Base-by-base conservation (phyloP, 179 eudicot genomes). In the Monotropa hypopitys region DNA sequence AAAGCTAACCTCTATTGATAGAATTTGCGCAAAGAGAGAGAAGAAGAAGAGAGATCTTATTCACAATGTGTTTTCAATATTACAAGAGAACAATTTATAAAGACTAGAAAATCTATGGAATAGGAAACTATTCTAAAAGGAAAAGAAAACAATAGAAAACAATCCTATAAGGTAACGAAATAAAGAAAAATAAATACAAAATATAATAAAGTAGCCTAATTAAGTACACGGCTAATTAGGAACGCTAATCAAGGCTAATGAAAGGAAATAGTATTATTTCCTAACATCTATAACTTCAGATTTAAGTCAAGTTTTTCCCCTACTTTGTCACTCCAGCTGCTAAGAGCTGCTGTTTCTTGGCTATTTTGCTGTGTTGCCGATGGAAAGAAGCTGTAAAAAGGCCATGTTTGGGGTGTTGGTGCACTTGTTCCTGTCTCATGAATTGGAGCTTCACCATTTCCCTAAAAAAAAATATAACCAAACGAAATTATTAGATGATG, bases 261-360 rank as follows among this genome's bases (percentile, higher is more conserved):
- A n/a, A n/a, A n/a, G n/a, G n/a, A n/a, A n/a, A n/a, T n/a, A n/a
- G n/a, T n/a, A n/a, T n/a, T n/a, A n/a, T n/a, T n/a, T n/a, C n/a
- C n/a, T n/a, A n/a, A 57, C 20, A 50, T 46, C 45, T 74, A 92
- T 53, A 92, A 84, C 84, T 82, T 86, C 38, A 92, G 83, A 77
- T 80, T 81, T 26, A 92, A 93, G 88, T 92, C 93, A 81, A 92
- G 77, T 26, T 56, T 82, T 74, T 78, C 89, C 57, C 82, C 84
- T 65, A 70, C 80, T 32, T 87, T 87, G 59, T 72, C 68, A 63
- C 73, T 84, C 73, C 77, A 81, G 77, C 45, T 81, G 79, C 71
- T 46, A 11, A 23, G 53, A 42, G 7, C 11, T 47, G 70, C 43
- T 28, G 81, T 43, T 43, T 78, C 10, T 46, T 70, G 81, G 75